These are phyloP conservation scores for Candida anutae DNA, from an alignment of 1,139 yeast species.

Conservation along the genomic window DNA sequence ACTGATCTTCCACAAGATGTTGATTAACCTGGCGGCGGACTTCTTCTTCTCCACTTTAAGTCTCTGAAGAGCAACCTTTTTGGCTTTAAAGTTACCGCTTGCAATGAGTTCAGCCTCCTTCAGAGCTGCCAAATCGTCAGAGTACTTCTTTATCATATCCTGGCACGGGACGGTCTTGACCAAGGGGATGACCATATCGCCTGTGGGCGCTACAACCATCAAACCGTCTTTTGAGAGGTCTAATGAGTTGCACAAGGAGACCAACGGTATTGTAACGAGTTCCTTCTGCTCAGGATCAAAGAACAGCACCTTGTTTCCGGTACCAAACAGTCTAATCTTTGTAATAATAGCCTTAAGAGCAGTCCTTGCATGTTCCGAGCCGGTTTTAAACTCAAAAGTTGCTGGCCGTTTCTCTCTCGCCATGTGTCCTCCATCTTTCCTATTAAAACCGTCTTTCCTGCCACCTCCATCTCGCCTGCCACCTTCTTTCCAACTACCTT, in stretches of 20 bases:
- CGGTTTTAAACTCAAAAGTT: conserved; percentile 12
- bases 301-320: conserved; percentile 19
- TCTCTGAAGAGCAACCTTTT: conserved; percentile 20
- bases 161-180: conserved; percentile 18
- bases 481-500: too few relatives aligned
- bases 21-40: conserved; percentile 26
- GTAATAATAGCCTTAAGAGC: conserved; percentile 25
- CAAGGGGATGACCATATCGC: conserved; percentile 18
- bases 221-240: conserved; percentile 27
- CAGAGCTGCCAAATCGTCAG: conserved; percentile 24
- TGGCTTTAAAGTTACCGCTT: conserved; percentile 28
- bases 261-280: conserved; percentile 15
- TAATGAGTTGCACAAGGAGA: conserved; percentile 21
- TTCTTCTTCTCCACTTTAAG: conserved; percentile 28
- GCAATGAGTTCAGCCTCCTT: conserved; percentile 26
- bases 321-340: conserved; percentile 15
- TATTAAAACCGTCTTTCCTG: too few relatives aligned
- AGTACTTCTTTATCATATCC: conserved; percentile 29
- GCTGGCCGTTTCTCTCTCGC: conserved; percentile 6
- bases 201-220: conserved; percentile 14
- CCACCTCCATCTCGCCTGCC: too few relatives aligned
- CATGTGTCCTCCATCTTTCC: conserved; percentile 1
- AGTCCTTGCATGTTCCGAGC: conserved; percentile 16
- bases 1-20: conserved; percentile 34
- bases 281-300: conserved; percentile 18